Base-by-base conservation (phyloP, 208 protist species). In the Crithidia thermophila region DNA sequence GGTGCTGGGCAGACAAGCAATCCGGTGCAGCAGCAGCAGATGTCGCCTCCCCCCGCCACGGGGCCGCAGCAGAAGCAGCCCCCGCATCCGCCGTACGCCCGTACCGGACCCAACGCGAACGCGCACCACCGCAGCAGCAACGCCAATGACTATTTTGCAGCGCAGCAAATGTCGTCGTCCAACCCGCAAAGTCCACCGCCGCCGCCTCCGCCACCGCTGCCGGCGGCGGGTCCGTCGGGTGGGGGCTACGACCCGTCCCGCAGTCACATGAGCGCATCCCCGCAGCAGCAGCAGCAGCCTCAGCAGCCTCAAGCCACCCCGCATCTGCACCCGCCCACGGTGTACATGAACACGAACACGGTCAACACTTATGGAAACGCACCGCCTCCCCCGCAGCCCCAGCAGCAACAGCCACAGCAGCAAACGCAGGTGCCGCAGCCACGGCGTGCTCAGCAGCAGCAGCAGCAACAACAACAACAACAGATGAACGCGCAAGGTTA, bases 281-380 rank as follows among this genome's bases (percentile, higher is more conserved):
- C 33, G 14, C 39, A 20, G 1, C 59, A 52, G 33, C 47, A 66
- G 16, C 60, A 66, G 11, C 60, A 66, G 18, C 45, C 31, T n/a
- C 60, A 65, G 21, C 40, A 34, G 23, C 40, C 57, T 27, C 40
- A 31, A 28, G 40, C 40, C 40, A 28, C n/a, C 16, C 36, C 18
- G 23, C 67, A 73, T 28, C 56, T 73, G 25, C 67, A 73, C 37
- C 47, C 58, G 20, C 58, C 67, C 13, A 73, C 56, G 30, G 67
- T 13, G 34, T 73, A 61, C 40, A 66, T 73, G 58, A 66, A 59
- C 39, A 66, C 58, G 4, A 43, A 16, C 21, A 27, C 56, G 14
- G 37, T 37, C 4, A 43, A 59, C 40, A 33, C 50, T 27, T 40
- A 50, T 11, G 27, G 56, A 30, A 46, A 5, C 27, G 3, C 34